phyloP scores from a whole-genome alignment of 148 eudicot species.

The Rhododendron simsii region DNA sequence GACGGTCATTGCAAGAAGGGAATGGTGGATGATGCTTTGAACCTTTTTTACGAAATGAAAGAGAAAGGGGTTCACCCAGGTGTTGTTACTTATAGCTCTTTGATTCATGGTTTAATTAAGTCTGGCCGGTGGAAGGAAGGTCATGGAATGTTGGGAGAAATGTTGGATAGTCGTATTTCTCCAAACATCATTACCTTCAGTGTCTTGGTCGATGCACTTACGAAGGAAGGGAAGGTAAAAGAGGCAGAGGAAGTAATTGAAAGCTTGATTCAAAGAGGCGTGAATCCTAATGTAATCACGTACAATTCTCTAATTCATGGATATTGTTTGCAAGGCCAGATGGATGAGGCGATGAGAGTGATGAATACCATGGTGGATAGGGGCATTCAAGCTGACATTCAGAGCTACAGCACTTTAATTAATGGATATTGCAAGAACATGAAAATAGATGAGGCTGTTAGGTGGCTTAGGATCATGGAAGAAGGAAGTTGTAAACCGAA shows the following conservation, averaged over 20 bases:
- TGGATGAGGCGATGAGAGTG: not conserved
- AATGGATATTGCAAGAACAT: no score
- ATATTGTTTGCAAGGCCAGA: not conserved
- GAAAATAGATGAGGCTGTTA: not conserved
- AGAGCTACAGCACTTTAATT: no score
- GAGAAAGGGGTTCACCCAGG: no score
- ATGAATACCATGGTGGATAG: not conserved
- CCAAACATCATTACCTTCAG: not conserved
- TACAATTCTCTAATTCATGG: conserved; percentile 12
- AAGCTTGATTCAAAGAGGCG: not conserved
- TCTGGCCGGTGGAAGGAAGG: no score
- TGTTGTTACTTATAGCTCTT: no score
- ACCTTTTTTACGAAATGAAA: no score
- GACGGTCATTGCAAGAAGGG: no score
- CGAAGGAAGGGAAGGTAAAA: conserved; percentile 7
- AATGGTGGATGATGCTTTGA: no score
- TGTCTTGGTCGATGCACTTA: not conserved
- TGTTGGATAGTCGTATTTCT: not conserved
- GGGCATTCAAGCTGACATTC: not conserved
- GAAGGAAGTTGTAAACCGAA: not conserved
- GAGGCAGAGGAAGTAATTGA: not conserved
- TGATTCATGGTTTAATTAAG: no score
- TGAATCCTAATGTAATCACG: not conserved
- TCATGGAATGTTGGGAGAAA: not conserved
- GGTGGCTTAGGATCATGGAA: not conserved